Evolutionary conservation across 2,329 filamentous ascomycete species (phyloP), one percentile per base, ranked within the genome.

Genomic region (Colletotrichum godetiae): DNA sequence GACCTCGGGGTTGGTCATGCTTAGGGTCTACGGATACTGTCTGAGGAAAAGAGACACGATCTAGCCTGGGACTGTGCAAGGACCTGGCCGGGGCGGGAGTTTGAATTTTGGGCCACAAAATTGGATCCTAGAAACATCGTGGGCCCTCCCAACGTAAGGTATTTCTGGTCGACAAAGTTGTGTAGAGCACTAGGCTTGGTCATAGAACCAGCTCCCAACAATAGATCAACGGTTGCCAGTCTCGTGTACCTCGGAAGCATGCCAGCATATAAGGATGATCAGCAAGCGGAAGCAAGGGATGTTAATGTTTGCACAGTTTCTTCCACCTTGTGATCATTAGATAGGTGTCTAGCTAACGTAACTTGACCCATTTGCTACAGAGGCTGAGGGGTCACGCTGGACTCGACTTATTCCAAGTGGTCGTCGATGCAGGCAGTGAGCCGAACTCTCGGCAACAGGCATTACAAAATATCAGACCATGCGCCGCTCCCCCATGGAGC

Each of bases 371-470:
- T 49, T 49, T 49, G 42, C 42, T 11, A 49, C 13, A 29, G 37
- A 42, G 37, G 37, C 37, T n/a, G 6, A 58, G 22, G 19, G 37
- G 5, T 49, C 24, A 49, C 37, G 59, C 59, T 10, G 24, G 29
- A 46, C 13, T 15, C 24, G 5, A 13, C 24, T 19, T 61, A 6
- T 12, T 61, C 27, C 24, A 49, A 58, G 37, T 58, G 12, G 37
- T n/a, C 59, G 42, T 61, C 10, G 35, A 58, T 52, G 57, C 56
- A 58, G 57, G 31, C 58, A 62, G n/a, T 31, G 13, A 60, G 49
- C 63, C 63, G 56, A 56, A 53, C 29, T 22, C 68, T 71, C 63
- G 56, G 68, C 55, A 61, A 57, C 33, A 70, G 53, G 42, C 29
- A 52, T 53, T 27, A 7, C 29, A 49, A 31, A 61, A 49, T 19